Base-by-base conservation (phyloP, 805 yeast genomes). In the Sungouiozyma intestinalis region DNA sequence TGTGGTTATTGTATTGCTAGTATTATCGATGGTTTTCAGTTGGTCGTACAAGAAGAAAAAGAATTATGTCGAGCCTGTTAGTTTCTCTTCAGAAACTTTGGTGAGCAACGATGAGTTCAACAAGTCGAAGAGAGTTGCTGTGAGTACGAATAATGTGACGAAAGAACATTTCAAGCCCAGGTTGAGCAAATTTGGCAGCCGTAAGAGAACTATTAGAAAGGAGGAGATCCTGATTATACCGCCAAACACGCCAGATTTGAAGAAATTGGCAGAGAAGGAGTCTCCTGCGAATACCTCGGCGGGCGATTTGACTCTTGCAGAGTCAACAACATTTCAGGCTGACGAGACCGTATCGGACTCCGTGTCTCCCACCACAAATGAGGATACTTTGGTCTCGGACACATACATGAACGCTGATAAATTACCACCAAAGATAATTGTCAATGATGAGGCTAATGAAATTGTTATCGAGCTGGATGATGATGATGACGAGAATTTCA, bases 401-500 rank as follows among this genome's bases (percentile, higher is more conserved):
- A 8, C 16, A 6, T 36, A 14, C 18, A 8, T 14, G n/a, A 3
- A 13, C 8, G 9, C 15, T 9, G n/a, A 19, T 16, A n/a, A 14
- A 9, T 21, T 27, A 24, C 15, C 16, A 8, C 14, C 16, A 3
- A 15, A 17, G 14, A n/a, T 3, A 9, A 13, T 18, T 11, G 34
- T 9, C 14, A 38, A 16, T 4, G 35, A 21, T 32, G 35, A 38
- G 8, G 3, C 11, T 11, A 16, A 38, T 11, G 21, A 32, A n/a
- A 32, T 32, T 32, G 37, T 33, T 15, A 39, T 16, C 16, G 37
- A 33, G 15, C 13, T 15, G 11, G 29, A 24, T 24, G 29, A 24
- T 8, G 31, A 37, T 13, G 85, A 81, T 50, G 79, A 73, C 47
- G 90, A 83, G 54, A 77, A 77, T 53, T 66, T 81, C 46, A 71